These are phyloP conservation scores for Paecilomyces formosus DNA, from an alignment of 2,329 filamentous ascomycete genomes.

Conservation along the genomic window DNA sequence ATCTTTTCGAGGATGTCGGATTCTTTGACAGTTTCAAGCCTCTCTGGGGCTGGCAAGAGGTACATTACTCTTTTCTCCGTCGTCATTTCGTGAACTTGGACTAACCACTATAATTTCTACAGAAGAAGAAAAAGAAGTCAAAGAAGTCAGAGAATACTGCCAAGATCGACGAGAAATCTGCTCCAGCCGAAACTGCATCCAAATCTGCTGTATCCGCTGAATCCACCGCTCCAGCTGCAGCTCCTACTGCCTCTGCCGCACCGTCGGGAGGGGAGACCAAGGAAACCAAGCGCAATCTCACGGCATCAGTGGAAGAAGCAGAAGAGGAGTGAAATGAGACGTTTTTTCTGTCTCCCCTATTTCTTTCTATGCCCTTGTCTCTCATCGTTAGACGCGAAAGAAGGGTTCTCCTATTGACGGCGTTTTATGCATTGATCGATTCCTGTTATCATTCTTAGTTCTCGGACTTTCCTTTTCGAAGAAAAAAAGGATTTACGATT, in stretches of 20 bases:
- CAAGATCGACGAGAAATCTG: slow-evolving; percentile 5
- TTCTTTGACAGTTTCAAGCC: slow-evolving; percentile 97
- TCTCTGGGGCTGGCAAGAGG: slow-evolving; percentile 97
- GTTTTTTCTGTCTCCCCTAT: slow-evolving; percentile 1
- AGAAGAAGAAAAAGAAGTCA: slow-evolving; percentile 33
- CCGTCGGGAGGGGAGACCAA: slow-evolving; percentile 23
- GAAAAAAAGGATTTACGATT: background rate
- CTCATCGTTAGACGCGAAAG: background rate
- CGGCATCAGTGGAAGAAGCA: slow-evolving; percentile 40
- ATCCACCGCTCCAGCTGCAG: slow-evolving; percentile 18
- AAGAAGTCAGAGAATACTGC: slow-evolving; percentile 13
- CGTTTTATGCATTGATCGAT: background rate
- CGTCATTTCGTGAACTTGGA: background rate
- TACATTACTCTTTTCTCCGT: slow-evolving; percentile 35
- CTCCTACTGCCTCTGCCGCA: background rate
- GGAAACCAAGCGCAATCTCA: slow-evolving; percentile 31
- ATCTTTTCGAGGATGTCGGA: slow-evolving; percentile 95
- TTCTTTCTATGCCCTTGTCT: background rate
- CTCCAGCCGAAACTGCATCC: slow-evolving; percentile 11
- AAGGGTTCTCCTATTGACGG: background rate
- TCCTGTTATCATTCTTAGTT: background rate
- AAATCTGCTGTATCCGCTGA: slow-evolving; percentile 27
- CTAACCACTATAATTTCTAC: slow-evolving; percentile 4
- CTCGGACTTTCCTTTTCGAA: background rate
- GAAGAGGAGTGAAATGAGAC: slow-evolving; percentile 25